Conservation (phyloP, 768 basidiomycete species). For the Suillus ampliporus region DNA sequence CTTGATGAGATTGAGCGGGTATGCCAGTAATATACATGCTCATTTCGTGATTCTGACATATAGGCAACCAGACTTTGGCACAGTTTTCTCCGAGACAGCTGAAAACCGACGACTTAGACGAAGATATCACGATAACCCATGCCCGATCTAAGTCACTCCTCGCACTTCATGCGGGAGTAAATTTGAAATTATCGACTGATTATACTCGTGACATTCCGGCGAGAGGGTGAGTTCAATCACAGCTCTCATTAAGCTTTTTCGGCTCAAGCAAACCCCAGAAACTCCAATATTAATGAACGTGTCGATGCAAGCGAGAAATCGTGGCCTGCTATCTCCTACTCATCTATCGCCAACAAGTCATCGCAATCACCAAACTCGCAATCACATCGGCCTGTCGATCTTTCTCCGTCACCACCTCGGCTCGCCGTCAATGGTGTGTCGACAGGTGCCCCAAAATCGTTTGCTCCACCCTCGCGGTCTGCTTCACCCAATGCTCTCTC, state of each 20-base stretch:
- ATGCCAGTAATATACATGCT: slow-evolving; percentile 21
- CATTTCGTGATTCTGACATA: slow-evolving; percentile 19
- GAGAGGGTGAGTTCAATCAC: slow-evolving; percentile 3
- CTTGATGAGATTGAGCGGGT: slow-evolving; percentile 83
- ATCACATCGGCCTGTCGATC: slow-evolving; percentile 23
- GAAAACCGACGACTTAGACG: slow-evolving; percentile 25
- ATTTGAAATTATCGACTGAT: slow-evolving; percentile 5
- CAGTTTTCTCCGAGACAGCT: slow-evolving; percentile 65
- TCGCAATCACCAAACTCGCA: slow-evolving; percentile 16
- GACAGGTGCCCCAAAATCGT: slow-evolving; percentile 59
- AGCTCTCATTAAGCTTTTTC: background rate
- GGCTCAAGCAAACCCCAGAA: background rate
- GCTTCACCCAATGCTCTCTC: slow-evolving; percentile 34
- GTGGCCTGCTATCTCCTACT: slow-evolving; percentile 55
- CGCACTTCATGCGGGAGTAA: slow-evolving; percentile 10
- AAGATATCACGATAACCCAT: slow-evolving; percentile 28
- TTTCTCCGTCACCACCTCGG: slow-evolving; percentile 60
- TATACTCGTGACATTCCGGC: background rate
- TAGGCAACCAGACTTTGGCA: slow-evolving; percentile 56
- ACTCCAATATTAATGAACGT: background rate
- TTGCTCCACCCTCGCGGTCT: slow-evolving; percentile 34
- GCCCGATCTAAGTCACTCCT: slow-evolving; percentile 18
- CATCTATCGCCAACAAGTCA: slow-evolving; percentile 34
- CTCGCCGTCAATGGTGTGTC: slow-evolving; percentile 74
- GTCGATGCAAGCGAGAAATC: slow-evolving; percentile 25